phyloP scores from a whole-genome alignment of 148 eudicot genomes.

The Silene uniflora region DNA sequence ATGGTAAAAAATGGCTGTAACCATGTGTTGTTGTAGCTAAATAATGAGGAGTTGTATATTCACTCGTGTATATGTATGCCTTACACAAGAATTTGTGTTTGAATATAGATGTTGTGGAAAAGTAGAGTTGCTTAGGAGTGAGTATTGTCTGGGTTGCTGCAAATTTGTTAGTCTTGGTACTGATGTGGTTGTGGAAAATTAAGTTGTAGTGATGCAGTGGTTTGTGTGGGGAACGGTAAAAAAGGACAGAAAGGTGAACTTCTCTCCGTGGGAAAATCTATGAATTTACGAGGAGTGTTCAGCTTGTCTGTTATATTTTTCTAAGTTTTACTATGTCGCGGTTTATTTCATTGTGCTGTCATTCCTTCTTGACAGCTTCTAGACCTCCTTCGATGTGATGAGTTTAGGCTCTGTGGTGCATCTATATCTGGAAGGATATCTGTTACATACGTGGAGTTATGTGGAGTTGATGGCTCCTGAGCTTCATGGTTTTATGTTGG shows the following conservation, averaged over 20 bases:
- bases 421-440: slow-evolving; percentile 20
- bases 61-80: neutral
- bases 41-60: neutral
- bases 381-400: slow-evolving; percentile 19
- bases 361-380: slow-evolving; percentile 4
- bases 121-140: neutral
- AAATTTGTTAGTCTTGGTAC: neutral
- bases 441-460: slow-evolving; percentile 5
- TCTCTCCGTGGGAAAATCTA: neutral
- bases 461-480: slow-evolving; percentile 29
- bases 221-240: slow-evolving; percentile 3
- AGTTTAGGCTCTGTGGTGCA: slow-evolving; percentile 23
- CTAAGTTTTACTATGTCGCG: neutral
- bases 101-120: neutral
- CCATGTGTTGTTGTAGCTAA: neutral
- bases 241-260: neutral
- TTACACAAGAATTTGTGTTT: neutral
- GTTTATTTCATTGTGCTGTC: slow-evolving; percentile 6
- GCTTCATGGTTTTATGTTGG: slow-evolving; percentile 19
- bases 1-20: neutral
- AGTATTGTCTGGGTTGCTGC: neutral
- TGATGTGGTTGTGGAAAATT: neutral
- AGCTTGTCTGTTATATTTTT: neutral
- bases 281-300: neutral
- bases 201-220: neutral